A percentile compares a stretch with the other conserved stretches of the same genome.
Conservation (phyloP, 1,139 yeast species). For the Sugiyamaella japonica region DNA sequence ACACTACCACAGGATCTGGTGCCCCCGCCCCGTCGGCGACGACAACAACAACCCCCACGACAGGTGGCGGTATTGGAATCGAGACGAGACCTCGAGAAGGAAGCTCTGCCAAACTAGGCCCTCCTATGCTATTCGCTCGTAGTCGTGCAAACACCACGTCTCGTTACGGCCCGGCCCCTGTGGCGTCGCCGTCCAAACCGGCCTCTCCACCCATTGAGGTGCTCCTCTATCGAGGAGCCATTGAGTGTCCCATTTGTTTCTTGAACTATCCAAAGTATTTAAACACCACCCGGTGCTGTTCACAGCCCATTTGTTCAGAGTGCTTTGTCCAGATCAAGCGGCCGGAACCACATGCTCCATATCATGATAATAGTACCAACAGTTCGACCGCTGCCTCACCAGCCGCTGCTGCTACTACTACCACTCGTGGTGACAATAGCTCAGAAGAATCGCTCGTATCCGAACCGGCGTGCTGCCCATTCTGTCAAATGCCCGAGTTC, state of each 20-base stretch:
- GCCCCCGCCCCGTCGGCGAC: not conserved
- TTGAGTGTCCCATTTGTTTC: conserved; percentile 95
- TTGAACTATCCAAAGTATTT: conserved; percentile 76
- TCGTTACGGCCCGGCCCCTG: conserved; percentile 19
- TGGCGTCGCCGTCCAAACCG: conserved; percentile 8
- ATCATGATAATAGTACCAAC: conserved; percentile 46
- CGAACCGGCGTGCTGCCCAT: conserved; percentile 91
- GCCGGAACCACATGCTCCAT: conserved; percentile 93
- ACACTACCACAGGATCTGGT: not conserved
- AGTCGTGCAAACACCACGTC: conserved; percentile 24
- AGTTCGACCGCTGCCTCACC: conserved; percentile 21
- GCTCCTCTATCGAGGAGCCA: conserved; percentile 59
- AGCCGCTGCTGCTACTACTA: conserved; percentile 16
- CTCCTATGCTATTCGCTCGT: conserved; percentile 15
- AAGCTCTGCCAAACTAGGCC: conserved; percentile 14
- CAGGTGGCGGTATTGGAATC: conserved; percentile 3
- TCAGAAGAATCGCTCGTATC: conserved; percentile 52
- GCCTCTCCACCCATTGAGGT: conserved; percentile 38
- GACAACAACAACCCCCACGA: not conserved
- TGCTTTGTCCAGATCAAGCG: conserved; percentile 96
- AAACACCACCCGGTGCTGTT: conserved; percentile 86
- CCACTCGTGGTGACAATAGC: conserved; percentile 3
- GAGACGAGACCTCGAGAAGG: conserved; percentile 10
- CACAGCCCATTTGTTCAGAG: conserved; percentile 92
- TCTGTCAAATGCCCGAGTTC: conserved; percentile 84